Conservation (phyloP, 768 basidiomycete genomes). For the Amanita polypyramis region DNA sequence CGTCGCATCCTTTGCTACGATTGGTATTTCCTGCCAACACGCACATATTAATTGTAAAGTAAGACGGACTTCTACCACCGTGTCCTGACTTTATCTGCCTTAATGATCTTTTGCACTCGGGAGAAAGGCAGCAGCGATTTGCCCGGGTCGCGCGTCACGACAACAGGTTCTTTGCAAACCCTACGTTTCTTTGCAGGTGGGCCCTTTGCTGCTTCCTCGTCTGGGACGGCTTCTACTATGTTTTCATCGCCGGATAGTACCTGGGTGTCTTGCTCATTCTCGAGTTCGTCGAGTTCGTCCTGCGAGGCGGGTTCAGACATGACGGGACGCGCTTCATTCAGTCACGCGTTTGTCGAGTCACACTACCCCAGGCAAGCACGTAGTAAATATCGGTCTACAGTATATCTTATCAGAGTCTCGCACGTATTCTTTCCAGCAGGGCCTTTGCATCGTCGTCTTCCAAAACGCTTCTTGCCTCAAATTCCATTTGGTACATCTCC, state of each 20-base stretch:
- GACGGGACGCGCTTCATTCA: constrained; percentile 5
- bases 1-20: constrained; percentile 66
- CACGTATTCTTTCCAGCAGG: constrained; percentile 35
- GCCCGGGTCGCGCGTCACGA: constrained; percentile 31
- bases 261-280: constrained; percentile 6
- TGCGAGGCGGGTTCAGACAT: constrained; percentile 7
- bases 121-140: constrained; percentile 68
- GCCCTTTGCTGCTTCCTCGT: not conserved
- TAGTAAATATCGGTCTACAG: not conserved
- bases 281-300: constrained; percentile 9
- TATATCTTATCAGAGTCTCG: constrained; percentile 21
- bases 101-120: constrained; percentile 76
- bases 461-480: constrained; percentile 45
- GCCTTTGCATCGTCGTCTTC: constrained; percentile 44
- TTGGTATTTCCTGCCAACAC: constrained; percentile 54
- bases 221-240: not conserved
- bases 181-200: constrained; percentile 6
- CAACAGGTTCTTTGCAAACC: constrained; percentile 15
- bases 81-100: constrained; percentile 62
- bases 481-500: constrained; percentile 55
- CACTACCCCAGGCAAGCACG: no score
- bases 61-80: constrained; percentile 8
- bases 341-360: not conserved
- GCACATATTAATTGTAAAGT: not conserved
- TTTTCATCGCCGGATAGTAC: constrained; percentile 7